Conservation (phyloP, 768 basidiomycete species). For the Mycena metata region DNA sequence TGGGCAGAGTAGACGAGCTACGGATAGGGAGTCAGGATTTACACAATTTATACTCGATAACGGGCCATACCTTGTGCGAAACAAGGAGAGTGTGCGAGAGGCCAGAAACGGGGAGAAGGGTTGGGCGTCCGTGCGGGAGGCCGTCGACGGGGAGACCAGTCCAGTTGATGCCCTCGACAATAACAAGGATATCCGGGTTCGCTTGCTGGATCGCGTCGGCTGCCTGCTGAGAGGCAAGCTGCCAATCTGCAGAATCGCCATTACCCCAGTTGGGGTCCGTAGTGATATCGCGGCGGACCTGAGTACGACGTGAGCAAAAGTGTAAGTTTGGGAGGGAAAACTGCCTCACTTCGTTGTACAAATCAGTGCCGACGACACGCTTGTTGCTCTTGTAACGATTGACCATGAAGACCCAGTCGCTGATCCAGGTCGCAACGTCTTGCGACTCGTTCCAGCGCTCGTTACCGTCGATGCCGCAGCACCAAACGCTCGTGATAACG, state of each 20-base stretch:
- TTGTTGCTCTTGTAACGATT: constrained; percentile 33
- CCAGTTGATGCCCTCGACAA: constrained; percentile 38
- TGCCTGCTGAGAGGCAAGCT: constrained; percentile 28
- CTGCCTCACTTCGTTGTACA: constrained; percentile 24
- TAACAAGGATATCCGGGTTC: constrained; percentile 35
- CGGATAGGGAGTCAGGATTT: background rate
- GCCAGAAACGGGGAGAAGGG: constrained; percentile 9
- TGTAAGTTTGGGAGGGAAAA: background rate
- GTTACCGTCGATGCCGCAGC: constrained; percentile 37
- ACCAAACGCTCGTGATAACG: constrained; percentile 30
- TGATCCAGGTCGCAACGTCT: constrained; percentile 21
- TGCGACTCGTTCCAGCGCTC: constrained; percentile 38
- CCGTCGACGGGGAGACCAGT: constrained; percentile 33
- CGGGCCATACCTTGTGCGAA: constrained; percentile 25
- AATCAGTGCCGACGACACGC: constrained; percentile 24
- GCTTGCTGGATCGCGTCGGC: constrained; percentile 27
- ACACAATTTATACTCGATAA: background rate
- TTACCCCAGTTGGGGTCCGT: constrained; percentile 34
- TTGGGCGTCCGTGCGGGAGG: constrained; percentile 31
- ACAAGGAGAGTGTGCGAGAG: constrained; percentile 28
- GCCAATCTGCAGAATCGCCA: constrained; percentile 34
- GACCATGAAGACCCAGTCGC: constrained; percentile 35
- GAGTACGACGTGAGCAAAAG: constrained; percentile 26
- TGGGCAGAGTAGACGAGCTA: constrained; percentile 36
- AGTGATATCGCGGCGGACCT: no score